Conservation (phyloP, 2,329 filamentous ascomycete species). For the Fusarium redolens region DNA sequence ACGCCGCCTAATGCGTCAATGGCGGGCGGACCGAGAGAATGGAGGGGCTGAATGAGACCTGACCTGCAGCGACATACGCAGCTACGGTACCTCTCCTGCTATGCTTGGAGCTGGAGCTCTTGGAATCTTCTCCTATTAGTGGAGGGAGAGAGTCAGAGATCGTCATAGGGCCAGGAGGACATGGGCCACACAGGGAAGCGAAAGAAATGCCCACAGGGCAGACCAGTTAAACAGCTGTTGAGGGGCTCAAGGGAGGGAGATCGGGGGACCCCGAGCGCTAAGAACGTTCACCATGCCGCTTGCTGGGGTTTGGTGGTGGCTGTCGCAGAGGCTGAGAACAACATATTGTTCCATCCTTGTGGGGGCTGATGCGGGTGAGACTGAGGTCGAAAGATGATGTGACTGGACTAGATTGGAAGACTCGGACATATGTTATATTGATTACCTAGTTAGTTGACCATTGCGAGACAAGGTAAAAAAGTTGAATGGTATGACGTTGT, state of each 20-base stretch:
- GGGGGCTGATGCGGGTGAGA: constrained; percentile 23
- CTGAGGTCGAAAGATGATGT: neutral
- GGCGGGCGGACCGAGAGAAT: constrained; percentile 30
- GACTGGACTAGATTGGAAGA: neutral
- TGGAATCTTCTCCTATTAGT: constrained; percentile 11
- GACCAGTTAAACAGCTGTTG: constrained; percentile 33
- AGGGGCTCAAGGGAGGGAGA: constrained; percentile 6
- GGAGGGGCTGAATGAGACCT: constrained; percentile 42
- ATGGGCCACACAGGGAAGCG: neutral
- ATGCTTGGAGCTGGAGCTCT: constrained; percentile 17
- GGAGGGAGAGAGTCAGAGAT: neutral
- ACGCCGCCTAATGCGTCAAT: constrained; percentile 24
- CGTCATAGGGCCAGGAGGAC: constrained; percentile 24
- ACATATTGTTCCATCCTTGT: constrained; percentile 7
- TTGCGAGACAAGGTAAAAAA: neutral
- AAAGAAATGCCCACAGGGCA: constrained; percentile 37
- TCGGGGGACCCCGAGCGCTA: constrained; percentile 42
- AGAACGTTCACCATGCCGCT: constrained; percentile 33
- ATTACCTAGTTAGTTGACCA: constrained; percentile 2
- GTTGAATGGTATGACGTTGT: neutral
- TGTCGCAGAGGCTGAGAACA: constrained; percentile 34
- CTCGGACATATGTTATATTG: neutral
- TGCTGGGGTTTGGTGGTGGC: constrained; percentile 35
- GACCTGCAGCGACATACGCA: constrained; percentile 31
- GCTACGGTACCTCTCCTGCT: neutral